Evolutionary conservation across 2,329 filamentous ascomycete species (phyloP), one percentile per base, ranked within the genome.

Genomic region (Diplodia scrobiculata): DNA sequence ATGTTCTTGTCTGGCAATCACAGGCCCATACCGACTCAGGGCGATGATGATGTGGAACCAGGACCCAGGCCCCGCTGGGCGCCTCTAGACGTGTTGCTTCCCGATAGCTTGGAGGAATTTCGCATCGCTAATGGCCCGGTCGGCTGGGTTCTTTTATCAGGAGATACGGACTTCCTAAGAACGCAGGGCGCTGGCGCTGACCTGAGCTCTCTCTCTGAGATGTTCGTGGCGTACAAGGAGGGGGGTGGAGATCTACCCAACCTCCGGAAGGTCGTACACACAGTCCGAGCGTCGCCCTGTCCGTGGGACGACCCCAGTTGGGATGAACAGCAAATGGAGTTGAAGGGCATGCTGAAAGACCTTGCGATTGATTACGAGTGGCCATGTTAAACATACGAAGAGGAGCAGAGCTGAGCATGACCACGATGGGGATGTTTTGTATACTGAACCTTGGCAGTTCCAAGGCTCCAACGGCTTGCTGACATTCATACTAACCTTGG

Each of bases 181-280:
- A 11, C 6, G 11, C 6, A 3, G 6, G 54, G 54, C 14, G 54
- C 14, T 0, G 54, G 34, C 2, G 21, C 13, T 10, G 34, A 58
- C 10, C 5, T 45, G n/a, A 9, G n/a, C 9, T 6, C 13, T 10
- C 54, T 58, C 14, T 7, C 25, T 10, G 36, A 58, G 14, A 45
- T 58, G 21, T 58, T 58, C 14, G 17, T 17, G 14, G 14, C 54
- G 14, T 58, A 58, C 21, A 45, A 41, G 5, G 54, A 58, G 54
- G 14, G 17, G 3, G 34, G 21, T 41, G 54, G 54, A 2, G 14
- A 10, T 5, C 6, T 58, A 36, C 34, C 54, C 13, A 19, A 29
- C 19, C 36, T 58, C 19, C 13, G 14, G 14, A 58, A 58, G 54
- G 34, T 58, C 21, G 54, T 47, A 45, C 36, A 58, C 7, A 13